Evolutionary conservation across 805 yeast genomes (phyloP), one percentile per base, ranked within the genome.

Genomic region (Wickerhamomyces rabaulensis): DNA sequence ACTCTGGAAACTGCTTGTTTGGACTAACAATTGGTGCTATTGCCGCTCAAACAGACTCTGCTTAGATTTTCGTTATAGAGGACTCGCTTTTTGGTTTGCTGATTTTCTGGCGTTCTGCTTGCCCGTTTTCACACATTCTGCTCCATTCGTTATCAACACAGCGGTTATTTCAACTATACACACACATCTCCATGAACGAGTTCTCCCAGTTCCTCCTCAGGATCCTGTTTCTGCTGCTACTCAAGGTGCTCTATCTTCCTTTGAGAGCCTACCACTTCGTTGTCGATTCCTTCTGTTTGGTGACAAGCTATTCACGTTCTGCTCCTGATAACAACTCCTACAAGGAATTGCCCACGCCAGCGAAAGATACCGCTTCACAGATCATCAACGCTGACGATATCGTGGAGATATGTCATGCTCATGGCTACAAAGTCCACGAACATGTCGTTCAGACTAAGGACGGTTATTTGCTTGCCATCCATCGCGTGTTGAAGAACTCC

Each of bases 371-470:
- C 6, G 8, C 21, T 10, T n/a, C 42, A 17, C 27, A 47, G 12
- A 26, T 47, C 10, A 19, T 40, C 9, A 25, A 35, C 10, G 47
- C 50, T 13, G 27, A 29, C 19, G 47, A 47, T 20, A 47, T 47
- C 8, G 37, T 35, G 4, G 47, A 47, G 5, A 41, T 47, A 7
- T 44, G 47, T 21, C 31, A 33, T n/a, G 13, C 15, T 19, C 42
- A 82, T 60, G 92, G 90, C 1, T 87, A 85, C 56, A 70, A 67
- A 2, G 74, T 84, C 13, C 91, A 90, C 54, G 87, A 84, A 56
- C 91, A 87, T 59, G 68, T 92, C 10, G 89, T 89, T 1, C 68
- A 74, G 43, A 91, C 97, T 0, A 67, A 72, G 39, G 97, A 91
- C 61, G 84, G 84, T 29, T 91, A 87, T 59, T 59, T 87, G 19